phyloP scores from a whole-genome alignment of 139 green algal species.

The Volvox africanus region DNA sequence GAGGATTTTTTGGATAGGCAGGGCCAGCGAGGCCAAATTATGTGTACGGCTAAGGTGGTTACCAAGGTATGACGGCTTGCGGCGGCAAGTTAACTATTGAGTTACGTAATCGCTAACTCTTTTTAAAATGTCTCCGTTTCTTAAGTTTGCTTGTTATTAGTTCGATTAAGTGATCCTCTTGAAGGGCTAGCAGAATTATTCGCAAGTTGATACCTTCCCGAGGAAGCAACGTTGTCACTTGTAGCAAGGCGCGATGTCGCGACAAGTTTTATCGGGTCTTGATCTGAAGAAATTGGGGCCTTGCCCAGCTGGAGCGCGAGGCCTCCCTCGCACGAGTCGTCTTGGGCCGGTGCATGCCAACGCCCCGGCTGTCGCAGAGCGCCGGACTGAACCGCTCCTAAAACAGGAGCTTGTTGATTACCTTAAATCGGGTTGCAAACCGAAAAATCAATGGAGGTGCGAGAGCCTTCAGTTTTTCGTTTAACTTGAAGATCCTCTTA shows the following conservation, averaged over 20 bases:
- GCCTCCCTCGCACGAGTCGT: neutral
- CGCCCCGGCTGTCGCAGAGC: constrained; percentile 43
- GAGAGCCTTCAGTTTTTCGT: neutral
- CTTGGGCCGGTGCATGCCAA: constrained; percentile 43
- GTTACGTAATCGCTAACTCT: too few relatives aligned
- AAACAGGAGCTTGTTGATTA: constrained; percentile 88
- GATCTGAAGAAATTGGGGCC: neutral
- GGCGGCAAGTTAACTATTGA: too few relatives aligned
- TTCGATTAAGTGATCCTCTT: too few relatives aligned
- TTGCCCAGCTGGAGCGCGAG: neutral
- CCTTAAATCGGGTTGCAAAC: constrained; percentile 87
- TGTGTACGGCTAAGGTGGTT: too few relatives aligned
- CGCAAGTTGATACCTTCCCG: neutral
- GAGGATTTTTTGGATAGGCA: too few relatives aligned
- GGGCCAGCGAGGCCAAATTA: too few relatives aligned
- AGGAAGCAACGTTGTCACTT: neutral
- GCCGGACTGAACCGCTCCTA: constrained; percentile 55
- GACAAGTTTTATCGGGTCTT: neutral
- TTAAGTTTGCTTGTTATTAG: too few relatives aligned
- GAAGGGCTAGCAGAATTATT: neutral
- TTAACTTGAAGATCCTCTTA: neutral
- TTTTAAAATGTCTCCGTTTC: too few relatives aligned
- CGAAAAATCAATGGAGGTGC: constrained; percentile 82
- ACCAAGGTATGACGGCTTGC: too few relatives aligned
- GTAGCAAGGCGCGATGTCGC: neutral